Evolutionary conservation across 1,284 basidiomycete species (phyloP), one percentile per base, ranked within the genome.

Genomic region (Singerocomus inundabilis): DNA sequence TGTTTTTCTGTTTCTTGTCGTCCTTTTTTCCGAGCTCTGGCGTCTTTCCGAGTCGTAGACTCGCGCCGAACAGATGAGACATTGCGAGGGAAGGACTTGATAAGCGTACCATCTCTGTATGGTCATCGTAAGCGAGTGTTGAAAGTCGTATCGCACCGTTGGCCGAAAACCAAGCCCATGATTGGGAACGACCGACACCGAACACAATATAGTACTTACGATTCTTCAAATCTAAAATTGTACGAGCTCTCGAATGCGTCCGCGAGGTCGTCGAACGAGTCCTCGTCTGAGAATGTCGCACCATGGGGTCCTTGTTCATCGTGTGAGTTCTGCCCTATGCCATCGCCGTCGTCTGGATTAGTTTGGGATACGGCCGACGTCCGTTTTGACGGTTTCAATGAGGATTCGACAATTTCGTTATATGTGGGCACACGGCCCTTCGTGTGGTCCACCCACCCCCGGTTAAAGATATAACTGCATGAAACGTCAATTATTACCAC

Each of bases 171-270:
- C 38, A 16, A 42, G 29, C 3, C 46, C 10, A 32, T 31, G 38
- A 37, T 18, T 36, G 21, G 16, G 25, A 35, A 16, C 7, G 29
- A 32, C 15, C 15, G 6, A 16, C 35, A 15, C 15, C 2, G 4
- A 12, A 47, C 4, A 24, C 16, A 2, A 26, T 13, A 42, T 26
- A 37, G 35, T 37, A 81, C 89, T 66, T 58, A 91, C 82, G 91
- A 88, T 70, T 98, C 93, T 68, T 98, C 93, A 65, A 91, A 96
- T 46, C 93, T 84, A 75, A 94, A 94, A 66, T 96, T 96, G 71
- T 95, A 96, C n/a, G 87, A 86, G 15, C 79, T 80, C 67, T 91
- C 88, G 56, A 88, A 91, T 26, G 77, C 77, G 25, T 91, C 88
- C 0, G 78, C 83, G 43, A 80, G 72, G 13, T 88, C 84, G 37